Percentiles rank a stretch among this genome's conserved stretches.
These are phyloP conservation scores for Pichiaceae sp. DNA, from an alignment of 1,139 yeast species.

Conservation along the genomic window DNA sequence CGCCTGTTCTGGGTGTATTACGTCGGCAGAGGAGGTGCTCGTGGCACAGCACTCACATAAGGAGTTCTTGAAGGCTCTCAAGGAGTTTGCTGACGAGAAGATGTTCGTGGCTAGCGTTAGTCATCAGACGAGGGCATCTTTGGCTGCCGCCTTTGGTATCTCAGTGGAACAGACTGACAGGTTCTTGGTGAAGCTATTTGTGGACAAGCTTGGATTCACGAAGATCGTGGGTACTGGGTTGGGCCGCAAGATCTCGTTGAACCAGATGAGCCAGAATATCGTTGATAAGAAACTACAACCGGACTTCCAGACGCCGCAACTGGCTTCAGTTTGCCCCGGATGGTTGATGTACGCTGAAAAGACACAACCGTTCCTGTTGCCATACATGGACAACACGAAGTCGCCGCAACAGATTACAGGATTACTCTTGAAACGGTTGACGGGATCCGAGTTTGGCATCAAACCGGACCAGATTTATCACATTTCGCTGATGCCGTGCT, in stretches of 20 bases:
- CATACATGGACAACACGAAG: constrained; percentile 53
- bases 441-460: constrained; percentile 32
- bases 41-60: constrained; percentile 86
- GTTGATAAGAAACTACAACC: constrained; percentile 4
- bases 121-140: constrained; percentile 78
- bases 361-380: constrained; percentile 80
- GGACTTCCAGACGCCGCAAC: constrained; percentile 32
- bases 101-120: constrained; percentile 72
- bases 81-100: constrained; percentile 24
- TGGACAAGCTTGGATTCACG: constrained; percentile 54
- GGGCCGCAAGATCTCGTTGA: constrained; percentile 65
- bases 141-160: constrained; percentile 60
- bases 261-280: constrained; percentile 49
- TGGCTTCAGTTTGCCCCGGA: constrained; percentile 84
- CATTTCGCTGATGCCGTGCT: constrained; percentile 89
- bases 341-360: constrained; percentile 95
- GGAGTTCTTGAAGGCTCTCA: constrained; percentile 58
- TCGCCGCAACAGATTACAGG: constrained; percentile 96
- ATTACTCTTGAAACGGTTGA: constrained; percentile 52
- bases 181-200: constrained; percentile 49
- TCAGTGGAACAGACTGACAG: constrained; percentile 52
- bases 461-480: constrained; percentile 51
- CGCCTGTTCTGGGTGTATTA: constrained; percentile 96
- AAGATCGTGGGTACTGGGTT: constrained; percentile 79
- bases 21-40: constrained; percentile 90